phyloP scores from a whole-genome alignment of 2,329 filamentous ascomycete genomes.

The Calonectria honghensis region DNA sequence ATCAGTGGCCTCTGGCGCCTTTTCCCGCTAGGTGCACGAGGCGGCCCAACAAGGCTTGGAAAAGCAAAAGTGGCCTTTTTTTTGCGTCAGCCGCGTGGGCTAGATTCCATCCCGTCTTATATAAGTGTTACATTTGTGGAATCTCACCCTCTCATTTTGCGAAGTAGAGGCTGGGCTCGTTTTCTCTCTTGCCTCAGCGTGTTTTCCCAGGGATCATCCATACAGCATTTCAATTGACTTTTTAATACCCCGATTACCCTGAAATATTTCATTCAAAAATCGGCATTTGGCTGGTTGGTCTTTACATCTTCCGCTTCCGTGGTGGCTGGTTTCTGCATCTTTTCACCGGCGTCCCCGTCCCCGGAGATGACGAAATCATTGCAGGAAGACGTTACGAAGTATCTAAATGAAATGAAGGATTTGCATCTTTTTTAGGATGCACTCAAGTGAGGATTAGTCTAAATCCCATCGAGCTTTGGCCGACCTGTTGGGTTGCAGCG shows the following conservation, averaged over 20 bases:
- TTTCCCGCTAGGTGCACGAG: background rate
- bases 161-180: background rate
- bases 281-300: background rate
- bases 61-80: slow-evolving; percentile 1
- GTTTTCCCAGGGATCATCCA: background rate
- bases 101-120: background rate
- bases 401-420: background rate
- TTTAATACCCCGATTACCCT: background rate
- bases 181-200: background rate
- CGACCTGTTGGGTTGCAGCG: slow-evolving; percentile 1
- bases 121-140: background rate
- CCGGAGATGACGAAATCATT: background rate
- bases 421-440: background rate
- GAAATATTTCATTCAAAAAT: background rate
- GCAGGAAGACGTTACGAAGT: background rate
- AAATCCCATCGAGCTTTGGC: background rate
- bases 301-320: background rate
- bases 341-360: background rate
- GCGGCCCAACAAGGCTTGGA: background rate
- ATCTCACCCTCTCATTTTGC: background rate
- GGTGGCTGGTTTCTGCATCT: background rate
- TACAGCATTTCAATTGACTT: background rate
- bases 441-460: background rate
- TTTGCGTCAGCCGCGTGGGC: background rate
- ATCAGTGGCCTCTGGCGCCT: background rate